phyloP scores from a whole-genome alignment of 2,329 filamentous ascomycete species.

The Fusarium staphyleae region DNA sequence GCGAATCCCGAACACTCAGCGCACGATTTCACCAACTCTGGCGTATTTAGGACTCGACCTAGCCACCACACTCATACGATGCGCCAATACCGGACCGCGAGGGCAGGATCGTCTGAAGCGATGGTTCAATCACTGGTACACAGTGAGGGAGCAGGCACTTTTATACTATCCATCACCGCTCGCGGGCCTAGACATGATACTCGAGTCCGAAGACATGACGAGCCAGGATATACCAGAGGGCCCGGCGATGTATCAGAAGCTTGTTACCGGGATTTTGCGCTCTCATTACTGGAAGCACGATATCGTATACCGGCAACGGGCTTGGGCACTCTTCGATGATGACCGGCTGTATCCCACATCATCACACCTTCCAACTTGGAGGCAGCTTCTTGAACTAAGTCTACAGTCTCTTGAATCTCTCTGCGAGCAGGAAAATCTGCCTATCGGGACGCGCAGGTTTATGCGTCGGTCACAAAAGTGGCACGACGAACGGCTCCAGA shows the following conservation, averaged over 20 bases:
- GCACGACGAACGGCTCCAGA: slow-evolving; percentile 2
- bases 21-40: not conserved
- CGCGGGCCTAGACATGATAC: not conserved
- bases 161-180: too few relatives aligned
- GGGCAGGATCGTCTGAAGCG: not conserved
- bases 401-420: too few relatives aligned
- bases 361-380: slow-evolving; percentile 4
- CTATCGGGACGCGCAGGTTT: too few relatives aligned
- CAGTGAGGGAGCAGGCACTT: not conserved
- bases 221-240: not conserved
- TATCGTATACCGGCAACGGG: slow-evolving; percentile 13
- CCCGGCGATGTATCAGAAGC: slow-evolving; percentile 1
- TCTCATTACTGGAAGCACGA: not conserved
- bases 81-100: not conserved
- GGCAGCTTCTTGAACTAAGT: not conserved
- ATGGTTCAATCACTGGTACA: not conserved
- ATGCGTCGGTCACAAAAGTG: slow-evolving; percentile 15
- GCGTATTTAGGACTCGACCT: not conserved
- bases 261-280: not conserved
- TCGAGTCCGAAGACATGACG: not conserved
- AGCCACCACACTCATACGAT: not conserved
- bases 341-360: slow-evolving; percentile 3
- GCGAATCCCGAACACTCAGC: not conserved
- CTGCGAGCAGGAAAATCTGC: too few relatives aligned
- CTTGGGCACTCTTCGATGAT: slow-evolving; percentile 20